Base-by-base conservation (phyloP, 73 alveolate genomes). In the Stentor coeruleus region DNA sequence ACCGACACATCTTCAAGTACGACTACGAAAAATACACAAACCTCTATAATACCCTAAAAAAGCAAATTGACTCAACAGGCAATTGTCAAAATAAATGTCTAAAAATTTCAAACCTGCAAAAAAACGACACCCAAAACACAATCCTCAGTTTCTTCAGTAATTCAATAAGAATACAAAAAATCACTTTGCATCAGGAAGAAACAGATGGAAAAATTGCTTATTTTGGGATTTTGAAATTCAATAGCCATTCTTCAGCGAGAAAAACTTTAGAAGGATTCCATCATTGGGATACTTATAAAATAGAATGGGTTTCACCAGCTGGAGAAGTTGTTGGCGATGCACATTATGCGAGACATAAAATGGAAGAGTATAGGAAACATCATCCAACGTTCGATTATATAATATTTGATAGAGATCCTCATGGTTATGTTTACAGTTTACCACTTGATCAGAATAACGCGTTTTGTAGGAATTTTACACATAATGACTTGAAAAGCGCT, bases 261-360 rank as follows among this genome's bases (percentile, higher is more conserved):
- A 55, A 55, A 55, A 55, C 72, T 15, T n/a, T 55, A 55, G 72
- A 55, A 15, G 72, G 72, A 15, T 15, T 55, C n/a, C 15, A n/a
- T 15, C 15, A 15, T 55, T 55, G 72, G 20, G 72, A 55, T 15
- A 55, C 15, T 15, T 15, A 55, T n/a, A 55, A n/a, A 55, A n/a
- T 55, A 15, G 15, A 15, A 15, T 55, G 72, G 72, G 72, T 55
- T 15, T 15, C 15, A 15, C 26, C 20, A 55, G n/a, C 15, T 55
- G 72, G n/a, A 15, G 72, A 55, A 55, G 72, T 55, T 55, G n/a
- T 55, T 15, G 72, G 26, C 20, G 72, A 55, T 55, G 72, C 72
- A 15, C 20, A 55, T n/a, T 15, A 55, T 15, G 72, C 72, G 15
- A 55, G 72, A 55, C 26, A 15, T n/a, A n/a, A n/a, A n/a, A n/a